Evolutionary conservation across 177 flowering plant species (phyloP).

Genomic region (Vitis hybrid): DNA sequence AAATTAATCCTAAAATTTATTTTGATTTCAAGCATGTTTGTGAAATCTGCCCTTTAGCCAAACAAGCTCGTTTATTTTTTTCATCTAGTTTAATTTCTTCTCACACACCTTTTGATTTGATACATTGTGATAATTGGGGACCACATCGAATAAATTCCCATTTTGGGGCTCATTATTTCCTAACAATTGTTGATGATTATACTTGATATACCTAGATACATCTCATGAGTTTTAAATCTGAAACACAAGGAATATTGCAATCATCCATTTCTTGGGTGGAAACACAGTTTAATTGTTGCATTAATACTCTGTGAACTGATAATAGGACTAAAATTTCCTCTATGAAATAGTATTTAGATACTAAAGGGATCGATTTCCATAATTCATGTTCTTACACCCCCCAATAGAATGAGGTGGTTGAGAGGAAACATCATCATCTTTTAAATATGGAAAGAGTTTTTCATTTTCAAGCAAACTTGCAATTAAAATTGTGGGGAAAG

Average conservation of each 20-base stretch:
- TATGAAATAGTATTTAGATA: not conserved
- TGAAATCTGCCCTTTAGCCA: not conserved
- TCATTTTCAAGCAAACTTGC: constrained; percentile 1
- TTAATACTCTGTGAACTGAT: not conserved
- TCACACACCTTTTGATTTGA: no score
- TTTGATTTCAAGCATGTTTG: not conserved
- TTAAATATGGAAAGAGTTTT: constrained; percentile 5
- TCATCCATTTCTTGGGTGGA: no score
- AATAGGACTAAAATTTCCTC: constrained; percentile 13
- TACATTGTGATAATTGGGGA: no score
- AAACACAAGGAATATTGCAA: no score
- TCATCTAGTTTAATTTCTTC: not conserved
- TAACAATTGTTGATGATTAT: no score
- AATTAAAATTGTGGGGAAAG: constrained; percentile 8
- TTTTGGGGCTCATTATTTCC: no score
- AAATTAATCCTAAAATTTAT: not conserved
- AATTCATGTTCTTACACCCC: constrained; percentile 2
- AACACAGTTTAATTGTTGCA: no score
- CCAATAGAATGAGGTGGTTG: constrained; percentile 11
- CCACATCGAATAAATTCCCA: no score
- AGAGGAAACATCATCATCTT: not conserved
- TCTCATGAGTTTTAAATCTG: no score
- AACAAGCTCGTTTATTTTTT: constrained; percentile 17
- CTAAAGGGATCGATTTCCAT: not conserved
- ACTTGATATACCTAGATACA: no score